Conservation (phyloP, 306 rosid genomes). For the Phaseolus lunatus region DNA sequence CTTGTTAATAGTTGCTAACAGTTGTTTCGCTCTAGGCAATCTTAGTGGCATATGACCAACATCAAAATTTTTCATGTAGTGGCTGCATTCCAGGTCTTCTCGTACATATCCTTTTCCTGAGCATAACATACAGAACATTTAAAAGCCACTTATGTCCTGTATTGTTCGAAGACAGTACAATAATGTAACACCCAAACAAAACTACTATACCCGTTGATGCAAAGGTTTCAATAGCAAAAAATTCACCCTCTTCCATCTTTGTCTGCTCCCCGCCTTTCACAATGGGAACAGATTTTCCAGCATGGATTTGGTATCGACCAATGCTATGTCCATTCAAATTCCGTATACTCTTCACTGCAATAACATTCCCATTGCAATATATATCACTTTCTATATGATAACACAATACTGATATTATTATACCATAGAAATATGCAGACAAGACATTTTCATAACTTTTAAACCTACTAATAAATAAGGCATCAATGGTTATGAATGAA, state of each 20-base stretch:
- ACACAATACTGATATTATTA: slow-evolving; percentile 9
- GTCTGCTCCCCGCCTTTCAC: slow-evolving; percentile 99
- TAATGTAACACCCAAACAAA: slow-evolving; percentile 25
- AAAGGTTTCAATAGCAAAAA: slow-evolving; percentile 94
- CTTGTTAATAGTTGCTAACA: slow-evolving; percentile 84
- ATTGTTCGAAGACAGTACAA: slow-evolving; percentile 32
- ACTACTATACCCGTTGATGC: slow-evolving; percentile 81
- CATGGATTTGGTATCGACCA: slow-evolving; percentile 97
- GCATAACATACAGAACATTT: slow-evolving; percentile 37
- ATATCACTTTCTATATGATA: not conserved
- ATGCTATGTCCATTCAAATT: slow-evolving; percentile 99
- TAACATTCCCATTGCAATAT: slow-evolving; percentile 41
- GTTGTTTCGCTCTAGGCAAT: slow-evolving; percentile 91
- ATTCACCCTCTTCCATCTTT: slow-evolving; percentile 99
- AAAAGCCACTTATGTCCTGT: slow-evolving; percentile 26
- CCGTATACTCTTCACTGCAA: slow-evolving; percentile 88
- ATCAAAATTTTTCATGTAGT: slow-evolving; percentile 95
- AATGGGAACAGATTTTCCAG: slow-evolving; percentile 91
- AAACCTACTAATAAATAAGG: not conserved
- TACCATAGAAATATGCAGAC: not conserved
- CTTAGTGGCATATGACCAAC: slow-evolving; percentile 92
- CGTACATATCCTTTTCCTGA: slow-evolving; percentile 93
- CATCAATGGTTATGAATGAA: not conserved
- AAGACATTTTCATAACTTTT: slow-evolving; percentile 4
- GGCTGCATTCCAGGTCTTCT: slow-evolving; percentile 99